A percentile compares a stretch with the other conserved stretches of the same genome.
phyloP scores from a whole-genome alignment of 75 land plant species.

The Pinus taeda region DNA sequence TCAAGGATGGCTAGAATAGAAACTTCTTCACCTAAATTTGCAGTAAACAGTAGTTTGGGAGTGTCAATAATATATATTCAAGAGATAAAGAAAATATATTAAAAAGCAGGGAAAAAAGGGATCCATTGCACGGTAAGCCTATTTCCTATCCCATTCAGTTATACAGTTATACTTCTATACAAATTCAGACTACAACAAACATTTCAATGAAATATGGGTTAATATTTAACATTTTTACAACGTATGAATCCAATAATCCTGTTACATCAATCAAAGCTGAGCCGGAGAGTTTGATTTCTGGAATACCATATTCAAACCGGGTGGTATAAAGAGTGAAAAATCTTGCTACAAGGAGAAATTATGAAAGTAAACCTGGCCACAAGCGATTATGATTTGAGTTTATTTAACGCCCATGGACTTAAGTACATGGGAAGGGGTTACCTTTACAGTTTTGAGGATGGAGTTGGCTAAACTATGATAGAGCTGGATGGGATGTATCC shows the following conservation, averaged over 20 bases:
- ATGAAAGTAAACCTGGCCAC: conserved; percentile 32
- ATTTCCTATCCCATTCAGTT: background rate
- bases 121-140: conserved; percentile 3
- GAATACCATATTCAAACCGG: conserved; percentile 59
- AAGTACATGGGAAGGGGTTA: conserved; percentile 17
- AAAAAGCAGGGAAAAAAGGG: background rate
- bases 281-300: conserved; percentile 53
- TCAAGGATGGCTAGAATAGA: no score
- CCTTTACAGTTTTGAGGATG: conserved; percentile 11
- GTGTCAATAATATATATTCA: no score
- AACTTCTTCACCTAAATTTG: no score
- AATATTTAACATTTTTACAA: background rate
- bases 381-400: conserved; percentile 27
- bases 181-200: conserved; percentile 6
- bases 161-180: background rate
- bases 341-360: conserved; percentile 24
- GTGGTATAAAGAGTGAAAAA: conserved; percentile 43
- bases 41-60: no score
- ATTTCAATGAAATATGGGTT: conserved; percentile 1
- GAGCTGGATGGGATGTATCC: conserved; percentile 7
- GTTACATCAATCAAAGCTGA: conserved; percentile 27
- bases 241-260: conserved; percentile 6
- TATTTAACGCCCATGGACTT: conserved; percentile 21
- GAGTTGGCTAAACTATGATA: conserved; percentile 20
- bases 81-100: no score